Evolutionary conservation across 345 rosid species (phyloP), one percentile per base, ranked within the genome.

Genomic region (Syzygium aqueum): DNA sequence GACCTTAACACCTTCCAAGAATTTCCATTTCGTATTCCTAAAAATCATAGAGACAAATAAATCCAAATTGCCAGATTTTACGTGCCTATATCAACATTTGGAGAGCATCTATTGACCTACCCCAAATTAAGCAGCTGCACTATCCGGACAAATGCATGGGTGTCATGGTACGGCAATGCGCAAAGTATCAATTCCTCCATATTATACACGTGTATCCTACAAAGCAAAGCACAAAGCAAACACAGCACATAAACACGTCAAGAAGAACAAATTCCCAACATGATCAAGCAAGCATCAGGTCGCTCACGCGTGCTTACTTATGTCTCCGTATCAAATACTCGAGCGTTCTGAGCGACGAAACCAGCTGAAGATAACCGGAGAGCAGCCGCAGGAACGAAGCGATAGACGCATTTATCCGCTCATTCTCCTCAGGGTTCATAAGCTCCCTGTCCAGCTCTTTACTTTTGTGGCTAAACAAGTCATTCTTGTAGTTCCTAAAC

Each of bases 311-410:
- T 89, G 95, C 99, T 95, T 95, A 97, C 99, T 95, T 95, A 91
- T 96, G 95, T 95, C 97, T 92, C 56, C 99, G 93, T 73, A 97
- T 94, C 90, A 97, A 93, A 92, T 96, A 97, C 95, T 97, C 99
- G 12, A 96, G 95, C 10, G 98, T 95, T 89, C 91, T 94, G 63
- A 89, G 95, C 3, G 97, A 90, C 8, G 98, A 93, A 19, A 89
- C 91, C 37, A 92, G 88, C 15, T 95, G 96, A 87, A 97, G 93
- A 90, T 94, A 91, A 3, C 97, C 98, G 0, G 98, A 95, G 54
- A 96, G 94, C 77, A 95, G 83, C 85, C 94, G 93, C 80, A 97
- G 90, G 86, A 90, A 97, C 1, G 94, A 94, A 88, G 94, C 82
- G 37, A 97, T 90, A 0, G 95, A 91, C 10, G 92, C 89, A 90